A percentile compares a stretch with the other conserved stretches of the same genome.
phyloP scores from a whole-genome alignment of 345 rosid genomes.

The Raphanus sativus region DNA sequence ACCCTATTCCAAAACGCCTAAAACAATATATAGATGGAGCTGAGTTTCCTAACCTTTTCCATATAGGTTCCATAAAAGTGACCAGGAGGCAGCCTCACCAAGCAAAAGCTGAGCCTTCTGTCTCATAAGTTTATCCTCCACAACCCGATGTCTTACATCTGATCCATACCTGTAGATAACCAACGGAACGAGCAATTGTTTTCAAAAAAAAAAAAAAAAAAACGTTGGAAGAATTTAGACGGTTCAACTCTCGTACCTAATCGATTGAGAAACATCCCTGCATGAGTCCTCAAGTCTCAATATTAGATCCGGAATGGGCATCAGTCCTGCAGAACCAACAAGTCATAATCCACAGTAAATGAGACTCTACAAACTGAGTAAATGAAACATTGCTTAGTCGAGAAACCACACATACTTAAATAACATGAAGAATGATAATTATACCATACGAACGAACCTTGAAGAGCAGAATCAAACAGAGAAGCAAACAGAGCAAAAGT shows the following conservation, averaged over 20 bases:
- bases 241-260: slow-evolving; percentile 49
- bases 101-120: slow-evolving; percentile 93
- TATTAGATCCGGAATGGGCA: slow-evolving; percentile 81
- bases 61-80: slow-evolving; percentile 90
- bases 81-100: slow-evolving; percentile 99
- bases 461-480: slow-evolving; percentile 81
- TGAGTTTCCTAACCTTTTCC: slow-evolving; percentile 77
- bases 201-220: neutral
- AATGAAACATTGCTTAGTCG: neutral
- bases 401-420: neutral
- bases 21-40: slow-evolving; percentile 1
- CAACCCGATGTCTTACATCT: slow-evolving; percentile 61
- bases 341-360: neutral
- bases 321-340: slow-evolving; percentile 62
- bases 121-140: slow-evolving; percentile 93
- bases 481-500: slow-evolving; percentile 78
- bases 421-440: neutral
- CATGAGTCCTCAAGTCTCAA: slow-evolving; percentile 76
- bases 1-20: neutral
- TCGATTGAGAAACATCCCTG: slow-evolving; percentile 75
- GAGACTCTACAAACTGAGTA: slow-evolving; percentile 9
- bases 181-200: neutral
- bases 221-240: neutral
- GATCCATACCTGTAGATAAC: slow-evolving; percentile 64
- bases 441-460: slow-evolving; percentile 50